phyloP scores from a whole-genome alignment of 495 filamentous ascomycete genomes.

The Thermothielavioides terrestris region DNA sequence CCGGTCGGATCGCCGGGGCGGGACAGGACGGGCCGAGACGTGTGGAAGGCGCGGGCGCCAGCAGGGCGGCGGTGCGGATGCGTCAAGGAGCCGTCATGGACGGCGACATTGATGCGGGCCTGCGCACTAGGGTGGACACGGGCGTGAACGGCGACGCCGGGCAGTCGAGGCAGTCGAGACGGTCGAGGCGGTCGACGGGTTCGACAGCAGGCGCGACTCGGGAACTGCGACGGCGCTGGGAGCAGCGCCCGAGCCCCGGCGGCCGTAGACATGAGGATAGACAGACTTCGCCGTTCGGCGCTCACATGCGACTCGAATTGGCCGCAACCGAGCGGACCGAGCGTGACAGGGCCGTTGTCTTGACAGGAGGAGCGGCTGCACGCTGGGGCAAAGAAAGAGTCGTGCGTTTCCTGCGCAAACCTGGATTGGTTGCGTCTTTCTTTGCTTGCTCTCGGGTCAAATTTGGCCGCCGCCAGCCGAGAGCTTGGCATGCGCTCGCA shows the following conservation, averaged over 20 bases:
- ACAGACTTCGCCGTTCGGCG: not conserved
- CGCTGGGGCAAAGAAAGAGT: no score
- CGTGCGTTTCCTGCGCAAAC: no score
- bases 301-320: constrained; percentile 16
- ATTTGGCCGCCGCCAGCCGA: constrained; percentile 20
- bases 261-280: constrained; percentile 20
- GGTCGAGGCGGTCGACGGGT: no score
- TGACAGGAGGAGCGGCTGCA: no score
- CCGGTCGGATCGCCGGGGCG: constrained; percentile 8
- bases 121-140: not conserved
- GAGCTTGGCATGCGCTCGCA: not conserved
- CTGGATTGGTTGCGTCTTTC: no score
- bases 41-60: constrained; percentile 8
- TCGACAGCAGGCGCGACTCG: constrained; percentile 1
- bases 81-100: no score
- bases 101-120: no score
- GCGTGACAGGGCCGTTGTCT: no score
- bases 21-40: constrained; percentile 12
- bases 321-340: no score
- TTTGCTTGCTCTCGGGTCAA: constrained; percentile 8
- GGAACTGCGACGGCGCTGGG: constrained; percentile 16
- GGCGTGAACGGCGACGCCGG: constrained; percentile 10
- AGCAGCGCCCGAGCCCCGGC: constrained; percentile 27
- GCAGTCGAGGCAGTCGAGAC: no score
- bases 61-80: not conserved